Evolutionary conservation across 345 rosid genomes (phyloP), one percentile per base, ranked within the genome.

Genomic region (Citrus hindsii): DNA sequence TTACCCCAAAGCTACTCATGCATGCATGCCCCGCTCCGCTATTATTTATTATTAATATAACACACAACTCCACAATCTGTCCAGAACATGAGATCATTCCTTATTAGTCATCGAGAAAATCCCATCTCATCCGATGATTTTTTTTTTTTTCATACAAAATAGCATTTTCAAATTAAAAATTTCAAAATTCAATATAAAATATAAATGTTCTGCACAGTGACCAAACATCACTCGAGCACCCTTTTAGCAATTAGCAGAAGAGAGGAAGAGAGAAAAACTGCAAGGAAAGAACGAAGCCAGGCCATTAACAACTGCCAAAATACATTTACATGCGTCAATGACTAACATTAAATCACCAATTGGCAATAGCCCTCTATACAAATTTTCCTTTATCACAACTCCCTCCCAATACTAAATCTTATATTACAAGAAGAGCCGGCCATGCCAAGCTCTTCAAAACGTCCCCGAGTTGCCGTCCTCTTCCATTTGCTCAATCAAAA

Each of bases 341-440:
- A 77, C 82, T 70, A 80, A 81, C 69, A 76, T 61, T 73, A 80
- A 84, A 83, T 85, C 85, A 79, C 83, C 84, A 76, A 61, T 24
- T 13, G 61, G 51, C 51, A 46, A 46, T 13, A 46, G 51, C 51
- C 76, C 71, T 79, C 85, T 86, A 68, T 86, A 87, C 89, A 87
- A 46, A 71, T 55, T 73, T 35, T 67, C 28, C 30, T 13, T 28
- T 32, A 81, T 71, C 40, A 10, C 73, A 74, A 55, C n/a, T 35
- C 63, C 69, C 77, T 66, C 74, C 37, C 69, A 14, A 37, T 18
- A 60, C 79, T 68, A 71, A 48, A 9, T 21, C 46, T 75, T 87
- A 85, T 82, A 83, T 80, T 84, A 84, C 92, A 87, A 60, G 66
- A 77, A 33, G 82, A 76, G 81, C 82, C 28, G 13, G 21, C 51